phyloP scores from a whole-genome alignment of 208 protist species.

The Leishmania amazonensis region DNA sequence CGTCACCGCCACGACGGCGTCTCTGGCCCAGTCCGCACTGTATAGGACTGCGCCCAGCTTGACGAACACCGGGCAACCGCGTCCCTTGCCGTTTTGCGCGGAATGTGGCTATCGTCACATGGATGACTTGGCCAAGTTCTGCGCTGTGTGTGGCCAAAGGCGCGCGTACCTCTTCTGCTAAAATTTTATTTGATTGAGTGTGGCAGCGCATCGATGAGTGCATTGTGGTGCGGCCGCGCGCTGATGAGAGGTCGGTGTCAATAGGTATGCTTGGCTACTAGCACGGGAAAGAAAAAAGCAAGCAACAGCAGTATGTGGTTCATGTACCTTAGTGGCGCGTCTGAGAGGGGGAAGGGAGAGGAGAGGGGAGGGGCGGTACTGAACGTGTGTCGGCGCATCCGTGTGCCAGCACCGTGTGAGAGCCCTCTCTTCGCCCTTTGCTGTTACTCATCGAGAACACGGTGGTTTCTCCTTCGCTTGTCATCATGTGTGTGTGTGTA shows the following conservation, averaged over 20 bases:
- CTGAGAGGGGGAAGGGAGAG: too few species aligned
- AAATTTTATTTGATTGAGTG: neutral
- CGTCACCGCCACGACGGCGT: neutral
- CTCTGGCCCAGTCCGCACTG: too few species aligned
- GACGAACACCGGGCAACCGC: neutral
- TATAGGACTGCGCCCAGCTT: neutral
- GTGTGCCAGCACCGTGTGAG: neutral
- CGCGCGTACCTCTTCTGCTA: conserved; percentile 37
- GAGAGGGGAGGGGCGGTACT: too few species aligned
- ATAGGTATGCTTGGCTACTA: neutral
- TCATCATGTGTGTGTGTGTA: conserved; percentile 9
- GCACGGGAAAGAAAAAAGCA: neutral
- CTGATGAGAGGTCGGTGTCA: neutral
- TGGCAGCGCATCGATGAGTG: neutral
- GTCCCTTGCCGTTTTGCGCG: conserved; percentile 40
- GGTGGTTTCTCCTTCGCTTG: neutral
- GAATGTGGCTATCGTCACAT: conserved; percentile 74
- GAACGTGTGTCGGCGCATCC: neutral
- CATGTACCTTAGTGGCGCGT: neutral
- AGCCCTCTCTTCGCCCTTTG: neutral
- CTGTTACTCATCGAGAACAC: neutral
- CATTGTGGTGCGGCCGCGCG: neutral
- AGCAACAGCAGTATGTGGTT: neutral
- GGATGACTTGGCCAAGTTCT: conserved; percentile 77
- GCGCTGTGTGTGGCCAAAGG: conserved; percentile 81